Conservation (phyloP, 306 rosid genomes). For the Dryas octopetala region DNA sequence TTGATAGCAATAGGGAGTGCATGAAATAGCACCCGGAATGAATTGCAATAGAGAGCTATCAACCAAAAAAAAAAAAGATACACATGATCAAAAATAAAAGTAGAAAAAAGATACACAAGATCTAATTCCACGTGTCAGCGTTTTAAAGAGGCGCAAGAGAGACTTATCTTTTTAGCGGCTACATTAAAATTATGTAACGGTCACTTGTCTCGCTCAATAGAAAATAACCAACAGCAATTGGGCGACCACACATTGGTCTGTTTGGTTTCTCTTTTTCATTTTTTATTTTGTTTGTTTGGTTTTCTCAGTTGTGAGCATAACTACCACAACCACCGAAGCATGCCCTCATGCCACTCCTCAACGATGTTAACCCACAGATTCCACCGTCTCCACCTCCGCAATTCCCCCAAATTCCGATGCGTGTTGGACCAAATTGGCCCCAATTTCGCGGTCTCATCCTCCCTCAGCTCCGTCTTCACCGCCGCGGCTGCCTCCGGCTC, state of each 20-base stretch:
- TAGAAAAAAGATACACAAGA: neutral
- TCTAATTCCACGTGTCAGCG: slow-evolving; percentile 5
- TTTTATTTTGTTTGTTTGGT: neutral
- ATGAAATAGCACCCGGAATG: too few relatives aligned
- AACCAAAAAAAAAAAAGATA: too few relatives aligned
- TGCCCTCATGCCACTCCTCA: slow-evolving; percentile 40
- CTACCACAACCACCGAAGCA: slow-evolving; percentile 3
- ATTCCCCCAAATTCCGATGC: slow-evolving; percentile 47
- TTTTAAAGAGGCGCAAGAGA: neutral
- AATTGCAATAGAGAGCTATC: too few relatives aligned
- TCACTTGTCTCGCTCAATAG: neutral
- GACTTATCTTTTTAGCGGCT: slow-evolving; percentile 5
- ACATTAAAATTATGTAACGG: neutral
- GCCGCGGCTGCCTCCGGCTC: slow-evolving; percentile 65
- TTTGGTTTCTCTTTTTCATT: neutral
- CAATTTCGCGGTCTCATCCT: slow-evolving; percentile 45
- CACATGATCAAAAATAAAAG: too few relatives aligned
- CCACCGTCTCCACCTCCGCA: slow-evolving; percentile 33
- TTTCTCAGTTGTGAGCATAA: neutral
- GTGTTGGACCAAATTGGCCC: slow-evolving; percentile 48
- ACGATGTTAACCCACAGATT: slow-evolving; percentile 49
- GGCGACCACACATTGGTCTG: neutral
- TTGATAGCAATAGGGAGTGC: too few relatives aligned
- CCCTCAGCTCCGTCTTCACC: slow-evolving; percentile 51
- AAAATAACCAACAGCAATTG: neutral